These are phyloP conservation scores for Dactylorhiza incarnata DNA, from an alignment of 106 monocot species.

Conservation along the genomic window DNA sequence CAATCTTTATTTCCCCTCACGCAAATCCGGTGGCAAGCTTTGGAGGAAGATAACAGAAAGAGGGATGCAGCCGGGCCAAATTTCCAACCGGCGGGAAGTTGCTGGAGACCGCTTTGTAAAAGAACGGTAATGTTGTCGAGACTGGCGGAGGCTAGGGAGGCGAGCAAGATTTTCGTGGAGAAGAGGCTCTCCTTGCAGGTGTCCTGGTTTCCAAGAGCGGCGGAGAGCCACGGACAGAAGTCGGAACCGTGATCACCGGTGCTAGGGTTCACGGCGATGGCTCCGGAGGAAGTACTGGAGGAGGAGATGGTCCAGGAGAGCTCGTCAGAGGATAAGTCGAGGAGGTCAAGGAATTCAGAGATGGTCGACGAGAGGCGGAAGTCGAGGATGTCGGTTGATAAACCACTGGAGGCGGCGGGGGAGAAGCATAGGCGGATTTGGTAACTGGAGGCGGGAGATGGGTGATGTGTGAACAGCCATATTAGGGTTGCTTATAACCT, in stretches of 20 bases:
- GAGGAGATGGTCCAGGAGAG: conserved; percentile 35
- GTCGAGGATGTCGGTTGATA: conserved; percentile 35
- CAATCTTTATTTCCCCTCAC: too few relatives aligned
- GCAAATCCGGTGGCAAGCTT: too few relatives aligned
- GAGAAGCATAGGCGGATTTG: background rate
- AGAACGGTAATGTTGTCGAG: conserved; percentile 29
- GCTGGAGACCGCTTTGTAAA: conserved; percentile 17
- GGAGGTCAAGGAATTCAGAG: conserved; percentile 88
- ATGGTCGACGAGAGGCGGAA: conserved; percentile 69
- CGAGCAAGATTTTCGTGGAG: conserved; percentile 24
- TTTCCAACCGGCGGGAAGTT: conserved; percentile 1
- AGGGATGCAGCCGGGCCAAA: too few relatives aligned
- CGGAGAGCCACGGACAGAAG: conserved; percentile 52
- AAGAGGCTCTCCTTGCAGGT: conserved; percentile 54
- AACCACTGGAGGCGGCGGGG: background rate
- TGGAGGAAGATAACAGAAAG: too few relatives aligned
- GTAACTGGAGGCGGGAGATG: background rate
- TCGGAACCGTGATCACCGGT: conserved; percentile 22
- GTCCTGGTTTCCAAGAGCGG: conserved; percentile 59
- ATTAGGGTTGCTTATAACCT: too few relatives aligned
- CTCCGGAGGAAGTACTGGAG: background rate
- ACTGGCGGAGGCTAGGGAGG: conserved; percentile 21
- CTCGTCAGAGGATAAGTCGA: conserved; percentile 77
- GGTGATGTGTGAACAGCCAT: background rate
- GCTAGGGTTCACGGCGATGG: background rate